Evolutionary conservation across 352 stramenopile genomes (phyloP).

Genomic region (Peronospora belbahrii): DNA sequence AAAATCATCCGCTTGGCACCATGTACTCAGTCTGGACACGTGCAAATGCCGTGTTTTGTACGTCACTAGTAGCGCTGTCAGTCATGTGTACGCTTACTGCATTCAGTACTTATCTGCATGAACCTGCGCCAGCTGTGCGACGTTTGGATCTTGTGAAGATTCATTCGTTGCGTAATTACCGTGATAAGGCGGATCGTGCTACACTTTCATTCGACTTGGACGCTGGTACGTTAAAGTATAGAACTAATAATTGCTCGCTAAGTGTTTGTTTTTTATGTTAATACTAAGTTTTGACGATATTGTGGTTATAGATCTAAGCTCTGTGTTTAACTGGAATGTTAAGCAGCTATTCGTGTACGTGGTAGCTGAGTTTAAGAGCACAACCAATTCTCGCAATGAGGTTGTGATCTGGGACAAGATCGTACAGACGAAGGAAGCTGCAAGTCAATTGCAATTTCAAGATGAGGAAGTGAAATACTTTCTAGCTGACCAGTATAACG

Average conservation of each 20-base stretch:
- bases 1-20: constrained; percentile 14
- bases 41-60: constrained; percentile 77
- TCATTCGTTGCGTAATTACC: constrained; percentile 78
- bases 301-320: constrained; percentile 50
- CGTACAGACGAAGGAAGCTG: constrained; percentile 54
- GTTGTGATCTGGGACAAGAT: constrained; percentile 87
- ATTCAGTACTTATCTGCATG: constrained; percentile 64
- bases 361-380: constrained; percentile 66
- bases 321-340: constrained; percentile 88
- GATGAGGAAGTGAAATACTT: constrained; percentile 81
- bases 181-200: constrained; percentile 68
- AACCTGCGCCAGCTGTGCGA: constrained; percentile 44
- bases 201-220: constrained; percentile 81
- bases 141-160: constrained; percentile 56
- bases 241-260: background rate
- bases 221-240: constrained; percentile 47
- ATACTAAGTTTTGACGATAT: background rate
- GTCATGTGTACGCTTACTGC: constrained; percentile 70
- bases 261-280: background rate
- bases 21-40: constrained; percentile 87
- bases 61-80: constrained; percentile 65
- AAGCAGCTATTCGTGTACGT: constrained; percentile 88
- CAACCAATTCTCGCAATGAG: constrained; percentile 59
- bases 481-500: constrained; percentile 64
- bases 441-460: constrained; percentile 37